Evolutionary conservation across 169 alveolate species (phyloP), one percentile per base, ranked within the genome.

Genomic region (Plasmodium gonderi): DNA sequence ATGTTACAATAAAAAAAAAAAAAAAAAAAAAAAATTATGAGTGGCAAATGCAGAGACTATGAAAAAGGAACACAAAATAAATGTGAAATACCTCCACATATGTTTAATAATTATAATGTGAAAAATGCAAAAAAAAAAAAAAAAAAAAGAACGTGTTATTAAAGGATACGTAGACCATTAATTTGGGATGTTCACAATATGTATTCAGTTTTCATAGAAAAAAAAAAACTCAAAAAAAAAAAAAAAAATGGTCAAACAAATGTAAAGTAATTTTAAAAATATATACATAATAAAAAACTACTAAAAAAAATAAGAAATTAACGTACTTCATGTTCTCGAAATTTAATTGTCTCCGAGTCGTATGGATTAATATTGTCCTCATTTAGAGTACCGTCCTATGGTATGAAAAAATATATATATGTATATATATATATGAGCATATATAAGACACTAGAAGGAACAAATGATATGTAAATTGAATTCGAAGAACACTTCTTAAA

Each of bases 321-420:
- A 36, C 69, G 23, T 87, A 87, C 93, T 76, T 75, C 93, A 44
- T 54, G 47, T 23, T 75, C 87, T 45, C 83, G 20, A 54, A 64
- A 54, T 33, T 42, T 29, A 23, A 20, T 75, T 26, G 78, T 67
- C 49, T 75, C 93, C 9, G 93, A 9, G 38, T 75, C 93, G 45
- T 87, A 38, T 20, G 38, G 72, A 33, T 42, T 87, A 31, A 23
- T 78, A 20, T 31, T 20, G 8, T 64, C 93, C n/a, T 87, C 79
- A 33, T 31, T 74, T 51, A 26, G 33, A 23, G 60, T 20, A 26
- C 54, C 81, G 14, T 74, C 92, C 92, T 83, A 40, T 14, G 20
- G 64, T 36, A 45, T 14, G 12, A 29, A 69, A 80, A 65, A 38
- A 42, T 12, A 49, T 33, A 80, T 9, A 67, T 23, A 23, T 80